phyloP scores from a whole-genome alignment of 148 eudicot species.

The Linanthus parryae region DNA sequence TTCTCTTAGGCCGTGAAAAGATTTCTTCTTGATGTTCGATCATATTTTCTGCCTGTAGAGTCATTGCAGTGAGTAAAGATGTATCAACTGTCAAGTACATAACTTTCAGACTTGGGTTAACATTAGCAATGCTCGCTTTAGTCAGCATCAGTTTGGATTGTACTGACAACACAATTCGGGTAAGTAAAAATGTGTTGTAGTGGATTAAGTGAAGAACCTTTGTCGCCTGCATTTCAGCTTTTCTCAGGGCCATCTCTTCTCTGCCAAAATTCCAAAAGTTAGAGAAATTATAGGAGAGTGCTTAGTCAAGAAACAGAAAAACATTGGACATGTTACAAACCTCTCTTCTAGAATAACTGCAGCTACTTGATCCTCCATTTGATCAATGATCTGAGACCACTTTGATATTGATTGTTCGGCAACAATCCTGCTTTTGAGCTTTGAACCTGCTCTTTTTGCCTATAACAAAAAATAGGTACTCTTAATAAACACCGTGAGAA shows the following conservation, averaged over 20 bases:
- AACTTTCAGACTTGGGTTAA: background rate
- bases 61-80: slow-evolving; percentile 3
- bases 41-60: slow-evolving; percentile 82
- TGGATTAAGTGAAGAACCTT: too few species aligned
- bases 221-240: slow-evolving; percentile 97
- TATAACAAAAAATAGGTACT: slow-evolving; percentile 11
- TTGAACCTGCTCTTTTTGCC: slow-evolving; percentile 88
- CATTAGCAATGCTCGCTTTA: too few species aligned
- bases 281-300: background rate
- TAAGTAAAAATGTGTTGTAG: too few species aligned
- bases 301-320: background rate
- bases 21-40: slow-evolving; percentile 82
- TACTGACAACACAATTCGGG: too few species aligned
- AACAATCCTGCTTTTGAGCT: slow-evolving; percentile 75
- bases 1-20: slow-evolving; percentile 81
- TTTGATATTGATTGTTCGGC: slow-evolving; percentile 75
- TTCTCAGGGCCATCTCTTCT: slow-evolving; percentile 96
- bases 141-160: too few species aligned
- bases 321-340: slow-evolving; percentile 12
- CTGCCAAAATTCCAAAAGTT: slow-evolving; percentile 14
- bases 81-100: background rate
- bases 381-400: slow-evolving; percentile 74
- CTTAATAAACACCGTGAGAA: background rate
- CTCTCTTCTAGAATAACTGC: slow-evolving; percentile 77
- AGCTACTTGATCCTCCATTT: slow-evolving; percentile 89